Base-by-base conservation (phyloP, 345 rosid genomes). In the Psidium friedrichsthalianum region DNA sequence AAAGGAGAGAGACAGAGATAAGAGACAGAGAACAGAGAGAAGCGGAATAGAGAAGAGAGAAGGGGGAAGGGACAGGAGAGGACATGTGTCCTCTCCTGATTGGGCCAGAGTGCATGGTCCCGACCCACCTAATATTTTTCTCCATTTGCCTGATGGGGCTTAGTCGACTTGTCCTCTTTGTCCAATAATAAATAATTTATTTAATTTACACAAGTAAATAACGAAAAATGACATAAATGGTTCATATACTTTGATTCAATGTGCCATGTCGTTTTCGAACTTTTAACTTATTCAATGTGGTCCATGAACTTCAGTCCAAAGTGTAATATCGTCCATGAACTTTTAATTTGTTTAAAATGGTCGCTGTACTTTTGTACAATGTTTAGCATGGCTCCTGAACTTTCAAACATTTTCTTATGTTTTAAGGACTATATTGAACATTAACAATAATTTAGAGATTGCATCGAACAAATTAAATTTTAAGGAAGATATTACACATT, bases 201-300 rank as follows among this genome's bases (percentile, higher is more conserved):
- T 32, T 22, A 58, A 58, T 58, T n/a, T 29, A n/a, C 32, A 25
- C 27, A 6, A 25, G 14, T n/a, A 29, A n/a, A 58, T n/a, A 15
- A 25, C 6, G 4, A 27, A 59, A 12, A 6, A 59, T 59, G 18
- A 59, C 2, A 1, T 15, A n/a, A 61, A 14, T 27, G 15, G 5
- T 0, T 0, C 0, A 0, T 7, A 4, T 2, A 61, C 29, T 61
- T 61, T 14, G 4, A 61, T 61, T 61, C 14, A 7, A 14, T 0
- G 0, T 61, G 5, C 1, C 2, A 61, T 6, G 2, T 14, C 1
- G 0, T 1, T 3, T 0, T 0, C 27, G 3, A 58, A 58, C 0
- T 27, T 59, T 61, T 27, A 27, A 14, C 5, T 61, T 61, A 3
- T 61, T 27, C 27, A 61, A 27, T 27, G 11, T 61, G 5, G 0